phyloP scores from a whole-genome alignment of 371 early-diverging fungal genomes.

The Actinomucor elegans region DNA sequence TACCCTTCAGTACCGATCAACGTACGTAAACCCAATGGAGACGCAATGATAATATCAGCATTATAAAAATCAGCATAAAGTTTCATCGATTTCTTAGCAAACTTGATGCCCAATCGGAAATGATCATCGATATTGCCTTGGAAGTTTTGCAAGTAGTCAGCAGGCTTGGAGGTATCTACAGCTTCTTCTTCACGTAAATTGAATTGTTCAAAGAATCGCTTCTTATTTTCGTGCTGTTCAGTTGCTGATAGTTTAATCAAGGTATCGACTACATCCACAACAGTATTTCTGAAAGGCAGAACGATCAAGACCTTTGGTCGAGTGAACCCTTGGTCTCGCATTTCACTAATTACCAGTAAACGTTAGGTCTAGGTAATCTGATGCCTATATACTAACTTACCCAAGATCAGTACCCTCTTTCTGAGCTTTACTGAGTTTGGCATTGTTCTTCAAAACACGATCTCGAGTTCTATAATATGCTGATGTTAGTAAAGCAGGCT shows the following conservation, averaged over 20 bases:
- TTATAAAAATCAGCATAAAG: slow-evolving; percentile 86
- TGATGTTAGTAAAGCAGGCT: no score
- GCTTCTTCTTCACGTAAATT: slow-evolving; percentile 54
- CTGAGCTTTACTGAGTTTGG: slow-evolving; percentile 63
- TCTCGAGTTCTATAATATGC: slow-evolving; percentile 72
- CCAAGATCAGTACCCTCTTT: slow-evolving; percentile 46
- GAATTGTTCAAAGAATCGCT: slow-evolving; percentile 81
- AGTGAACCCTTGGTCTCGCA: slow-evolving; percentile 94
- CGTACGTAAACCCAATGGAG: slow-evolving; percentile 90
- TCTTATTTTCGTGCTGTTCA: slow-evolving; percentile 81
- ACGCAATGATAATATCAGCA: slow-evolving; percentile 90
- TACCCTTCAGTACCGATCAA: slow-evolving; percentile 81
- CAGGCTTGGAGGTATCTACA: slow-evolving; percentile 71
- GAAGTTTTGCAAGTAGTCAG: slow-evolving; percentile 83
- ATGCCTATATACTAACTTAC: slow-evolving; percentile 10
- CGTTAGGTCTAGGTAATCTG: neutral
- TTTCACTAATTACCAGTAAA: slow-evolving; percentile 54
- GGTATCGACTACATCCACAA: slow-evolving; percentile 74
- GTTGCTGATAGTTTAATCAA: slow-evolving; percentile 77
- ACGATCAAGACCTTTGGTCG: slow-evolving; percentile 91
- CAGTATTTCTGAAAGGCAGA: slow-evolving; percentile 85
- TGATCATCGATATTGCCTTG: slow-evolving; percentile 94
- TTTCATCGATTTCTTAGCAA: slow-evolving; percentile 83
- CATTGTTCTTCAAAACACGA: slow-evolving; percentile 78
- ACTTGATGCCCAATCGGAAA: slow-evolving; percentile 92